phyloP scores from a whole-genome alignment of 106 monocot genomes.

The Ottelia alismoides region DNA sequence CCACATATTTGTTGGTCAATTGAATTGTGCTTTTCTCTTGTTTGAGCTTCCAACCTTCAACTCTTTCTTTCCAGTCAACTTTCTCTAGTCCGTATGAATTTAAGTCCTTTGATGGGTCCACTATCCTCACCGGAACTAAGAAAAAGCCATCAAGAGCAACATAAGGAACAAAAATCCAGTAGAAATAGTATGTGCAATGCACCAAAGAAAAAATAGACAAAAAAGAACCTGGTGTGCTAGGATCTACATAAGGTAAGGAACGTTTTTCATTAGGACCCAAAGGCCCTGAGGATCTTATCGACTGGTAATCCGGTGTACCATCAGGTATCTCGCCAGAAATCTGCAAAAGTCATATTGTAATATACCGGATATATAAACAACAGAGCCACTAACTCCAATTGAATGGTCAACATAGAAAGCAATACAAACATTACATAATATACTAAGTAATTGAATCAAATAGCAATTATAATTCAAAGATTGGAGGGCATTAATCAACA shows the following conservation, averaged over 20 bases:
- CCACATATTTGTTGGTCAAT: conserved; percentile 24
- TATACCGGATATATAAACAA: too few species aligned
- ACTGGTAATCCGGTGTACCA: conserved; percentile 67
- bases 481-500: too few species aligned
- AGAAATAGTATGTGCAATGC: background rate
- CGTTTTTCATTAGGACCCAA: conserved; percentile 25
- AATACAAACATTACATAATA: too few species aligned
- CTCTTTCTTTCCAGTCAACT: conserved; percentile 26
- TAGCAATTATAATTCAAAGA: too few species aligned
- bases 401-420: too few species aligned
- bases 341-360: conserved; percentile 31
- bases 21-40: conserved; percentile 30
- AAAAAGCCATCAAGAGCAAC: too few species aligned
- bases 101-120: conserved; percentile 7
- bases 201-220: background rate
- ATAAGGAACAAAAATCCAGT: background rate
- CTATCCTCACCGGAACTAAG: background rate
- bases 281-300: conserved; percentile 39
- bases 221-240: conserved; percentile 58
- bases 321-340: conserved; percentile 73
- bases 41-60: conserved; percentile 22
- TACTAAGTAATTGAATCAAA: too few species aligned
- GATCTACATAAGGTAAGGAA: conserved; percentile 50
- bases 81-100: conserved; percentile 6
- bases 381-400: too few species aligned